Evolutionary conservation across 345 rosid genomes (phyloP), one percentile per base, ranked within the genome.

Genomic region (Gossypium thurberi): DNA sequence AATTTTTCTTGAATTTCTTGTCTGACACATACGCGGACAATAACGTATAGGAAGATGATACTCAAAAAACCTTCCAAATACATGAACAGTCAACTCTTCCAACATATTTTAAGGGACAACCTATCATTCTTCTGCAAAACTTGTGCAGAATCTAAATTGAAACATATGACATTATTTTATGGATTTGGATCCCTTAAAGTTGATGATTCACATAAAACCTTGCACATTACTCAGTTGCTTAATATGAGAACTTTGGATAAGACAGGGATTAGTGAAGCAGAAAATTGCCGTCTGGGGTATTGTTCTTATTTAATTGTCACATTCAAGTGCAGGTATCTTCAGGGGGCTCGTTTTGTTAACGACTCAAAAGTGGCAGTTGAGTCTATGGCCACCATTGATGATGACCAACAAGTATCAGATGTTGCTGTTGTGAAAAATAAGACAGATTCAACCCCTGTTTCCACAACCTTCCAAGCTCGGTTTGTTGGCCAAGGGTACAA

Each of bases 401-500:
- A 69, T 46, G 83, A 82, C 62, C 87, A 86, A 59, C 76, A 74
- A 14, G 71, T 79, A 33, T 71, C 86, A 15, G 93, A 88, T 69
- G 80, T 85, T 28, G 76, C 87, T 28, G 71, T 85, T 15, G 65
- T 84, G 65, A 75, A 85, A 63, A 74, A 80, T 47, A 57, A 65
- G 13, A 76, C 74, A 33, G 81, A 70, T 72, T 73, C 85, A 18
- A 14, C 61, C 14, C 25, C 86, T 53, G 52, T 40, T 15, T 59
- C 78, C 42, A 51, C 85, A 25, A 76, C 74, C 25, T 86, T 90
- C 26, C 95, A 92, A 61, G 91, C 92, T 78, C 93, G 91, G 23
- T 83, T 90, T 73, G 82, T 92, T 3, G 97, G 98, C n/a, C 98
- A 92, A 80, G 97, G 97, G 15, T 94, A 92, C 85, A 94, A 90